Conservation (phyloP, 176 grass and related monocot genomes). For the Puccinellia tenuiflora region DNA sequence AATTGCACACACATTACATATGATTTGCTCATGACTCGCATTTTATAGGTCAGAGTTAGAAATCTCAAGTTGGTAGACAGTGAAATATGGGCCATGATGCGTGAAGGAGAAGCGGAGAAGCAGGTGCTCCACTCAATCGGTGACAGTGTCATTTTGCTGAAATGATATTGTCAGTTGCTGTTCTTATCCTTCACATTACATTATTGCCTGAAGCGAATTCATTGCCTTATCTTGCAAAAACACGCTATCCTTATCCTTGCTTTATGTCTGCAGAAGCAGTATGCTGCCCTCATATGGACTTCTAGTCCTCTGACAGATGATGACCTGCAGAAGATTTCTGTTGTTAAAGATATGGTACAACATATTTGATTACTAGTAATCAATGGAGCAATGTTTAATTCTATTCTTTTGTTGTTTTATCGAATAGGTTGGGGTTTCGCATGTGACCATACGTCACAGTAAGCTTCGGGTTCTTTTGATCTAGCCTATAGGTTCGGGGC, state of each 20-base stretch:
- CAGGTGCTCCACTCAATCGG: conserved; percentile 43
- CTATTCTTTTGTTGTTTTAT: neutral
- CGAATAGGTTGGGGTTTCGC: neutral
- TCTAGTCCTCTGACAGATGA: conserved; percentile 51
- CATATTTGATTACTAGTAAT: neutral
- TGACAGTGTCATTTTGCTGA: neutral
- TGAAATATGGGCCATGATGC: conserved; percentile 92
- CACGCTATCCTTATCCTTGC: neutral
- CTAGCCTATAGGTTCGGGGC: neutral
- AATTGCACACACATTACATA: conserved; percentile 7
- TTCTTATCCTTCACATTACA: neutral
- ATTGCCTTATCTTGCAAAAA: neutral
- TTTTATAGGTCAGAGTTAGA: conserved; percentile 61
- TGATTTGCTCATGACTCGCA: conserved; percentile 3
- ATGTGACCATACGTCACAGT: neutral
- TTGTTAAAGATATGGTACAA: conserved; percentile 55
- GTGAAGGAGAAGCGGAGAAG: conserved; percentile 94
- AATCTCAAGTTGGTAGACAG: conserved; percentile 72
- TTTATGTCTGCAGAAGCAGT: conserved; percentile 61
- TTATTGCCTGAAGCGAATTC: neutral
- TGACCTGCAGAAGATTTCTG: conserved; percentile 56
- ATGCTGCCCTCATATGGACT: conserved; percentile 93
- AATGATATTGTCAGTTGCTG: neutral
- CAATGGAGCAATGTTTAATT: neutral
- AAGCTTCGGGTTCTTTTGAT: neutral